A percentile compares a stretch with the other conserved stretches of the same genome.
phyloP scores from a whole-genome alignment of 202 grass and related monocot species.

The Setaria viridis region DNA sequence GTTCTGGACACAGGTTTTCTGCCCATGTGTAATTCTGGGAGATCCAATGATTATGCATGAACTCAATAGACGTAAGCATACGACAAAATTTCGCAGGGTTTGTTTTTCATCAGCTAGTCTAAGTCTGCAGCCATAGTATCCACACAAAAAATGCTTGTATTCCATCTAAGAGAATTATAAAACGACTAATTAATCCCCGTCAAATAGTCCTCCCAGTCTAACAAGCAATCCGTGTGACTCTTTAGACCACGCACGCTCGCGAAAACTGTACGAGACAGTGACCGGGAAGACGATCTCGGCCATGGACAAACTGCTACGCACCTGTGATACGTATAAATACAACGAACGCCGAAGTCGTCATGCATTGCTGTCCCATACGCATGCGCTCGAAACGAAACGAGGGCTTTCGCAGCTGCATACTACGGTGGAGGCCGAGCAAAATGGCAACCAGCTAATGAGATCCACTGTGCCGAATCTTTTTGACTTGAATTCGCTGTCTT shows the following conservation, averaged over 20 bases:
- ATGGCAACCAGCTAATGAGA: background rate
- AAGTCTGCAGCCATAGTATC: background rate
- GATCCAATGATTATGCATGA: background rate
- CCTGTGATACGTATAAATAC: background rate
- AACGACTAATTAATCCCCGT: background rate
- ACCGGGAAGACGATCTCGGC: background rate
- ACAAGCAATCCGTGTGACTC: background rate
- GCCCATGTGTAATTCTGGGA: no score
- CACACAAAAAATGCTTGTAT: background rate
- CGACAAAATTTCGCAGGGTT: background rate
- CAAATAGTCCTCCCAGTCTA: constrained; percentile 6
- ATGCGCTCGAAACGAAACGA: background rate
- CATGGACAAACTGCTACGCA: background rate
- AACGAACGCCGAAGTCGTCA: constrained; percentile 6
- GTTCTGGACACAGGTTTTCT: background rate
- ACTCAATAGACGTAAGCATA: background rate
- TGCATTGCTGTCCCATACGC: constrained; percentile 42
- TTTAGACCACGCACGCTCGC: background rate
- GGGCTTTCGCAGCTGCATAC: no score
- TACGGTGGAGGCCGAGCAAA: background rate
- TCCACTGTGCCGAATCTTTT: constrained; percentile 4
- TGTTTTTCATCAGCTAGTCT: no score
- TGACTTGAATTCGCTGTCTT: background rate
- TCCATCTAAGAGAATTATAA: background rate
- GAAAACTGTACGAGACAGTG: background rate